These are phyloP conservation scores for Solanum rostratum DNA, from an alignment of 257 asterid species.

Conservation along the genomic window DNA sequence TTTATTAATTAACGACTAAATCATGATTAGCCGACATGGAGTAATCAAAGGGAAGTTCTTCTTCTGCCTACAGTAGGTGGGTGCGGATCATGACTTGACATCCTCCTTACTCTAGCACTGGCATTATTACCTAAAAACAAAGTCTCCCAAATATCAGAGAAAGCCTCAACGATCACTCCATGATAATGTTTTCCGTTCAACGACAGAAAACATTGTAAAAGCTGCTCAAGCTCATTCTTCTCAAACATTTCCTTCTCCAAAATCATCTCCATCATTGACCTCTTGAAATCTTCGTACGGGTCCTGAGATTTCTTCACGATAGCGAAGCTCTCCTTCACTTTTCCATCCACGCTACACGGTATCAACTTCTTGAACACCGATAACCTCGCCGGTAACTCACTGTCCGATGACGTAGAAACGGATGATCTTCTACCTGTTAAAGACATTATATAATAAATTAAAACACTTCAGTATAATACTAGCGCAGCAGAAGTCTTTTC, in stretches of 20 bases:
- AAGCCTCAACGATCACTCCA: slow-evolving; percentile 50
- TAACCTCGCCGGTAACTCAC: slow-evolving; percentile 51
- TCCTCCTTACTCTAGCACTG: neutral
- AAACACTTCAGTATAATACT: neutral
- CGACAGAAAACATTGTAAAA: slow-evolving; percentile 68
- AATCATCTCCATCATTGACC: slow-evolving; percentile 87
- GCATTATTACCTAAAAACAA: slow-evolving; percentile 18
- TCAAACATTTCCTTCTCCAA: slow-evolving; percentile 81
- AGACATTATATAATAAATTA: neutral
- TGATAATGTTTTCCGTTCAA: slow-evolving; percentile 58
- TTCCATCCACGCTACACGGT: slow-evolving; percentile 61
- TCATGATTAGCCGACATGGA: neutral
- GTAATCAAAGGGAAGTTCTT: neutral
- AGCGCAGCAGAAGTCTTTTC: neutral
- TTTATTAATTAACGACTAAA: neutral
- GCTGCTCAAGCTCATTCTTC: slow-evolving; percentile 52
- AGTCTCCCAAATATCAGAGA: slow-evolving; percentile 57
- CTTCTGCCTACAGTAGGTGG: neutral
- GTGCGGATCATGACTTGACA: neutral
- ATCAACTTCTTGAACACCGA: slow-evolving; percentile 62
- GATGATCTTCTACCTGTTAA: neutral
- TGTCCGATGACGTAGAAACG: slow-evolving; percentile 14
- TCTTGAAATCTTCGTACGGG: slow-evolving; percentile 77
- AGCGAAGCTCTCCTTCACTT: slow-evolving; percentile 86
- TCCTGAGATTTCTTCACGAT: slow-evolving; percentile 70